A percentile compares a stretch with the other conserved stretches of the same genome.
Conservation (phyloP, 495 filamentous ascomycete species). For the Penicillium robsamsonii region DNA sequence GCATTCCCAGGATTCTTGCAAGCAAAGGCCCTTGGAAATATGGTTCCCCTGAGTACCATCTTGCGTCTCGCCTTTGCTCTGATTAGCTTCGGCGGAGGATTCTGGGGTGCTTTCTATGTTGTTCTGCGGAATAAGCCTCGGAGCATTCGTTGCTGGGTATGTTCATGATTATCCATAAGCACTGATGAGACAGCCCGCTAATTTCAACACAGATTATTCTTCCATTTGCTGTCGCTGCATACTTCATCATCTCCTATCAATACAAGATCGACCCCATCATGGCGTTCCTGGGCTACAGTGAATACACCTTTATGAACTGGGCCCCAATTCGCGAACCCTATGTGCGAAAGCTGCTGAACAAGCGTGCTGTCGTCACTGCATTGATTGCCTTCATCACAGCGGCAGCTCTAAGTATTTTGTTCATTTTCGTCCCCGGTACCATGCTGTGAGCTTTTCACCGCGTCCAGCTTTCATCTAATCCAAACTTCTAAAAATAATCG, state of each 20-base stretch:
- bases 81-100: conserved; percentile 80
- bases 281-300: conserved; percentile 83
- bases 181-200: conserved; percentile 12
- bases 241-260: conserved; percentile 84
- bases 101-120: conserved; percentile 90
- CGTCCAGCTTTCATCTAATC: not conserved
- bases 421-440: conserved; percentile 91
- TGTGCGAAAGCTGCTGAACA: conserved; percentile 75
- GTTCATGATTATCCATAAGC: conserved; percentile 23
- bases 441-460: conserved; percentile 56
- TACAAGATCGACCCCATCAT: conserved; percentile 91
- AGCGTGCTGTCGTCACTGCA: conserved; percentile 75
- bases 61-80: conserved; percentile 82
- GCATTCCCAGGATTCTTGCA: conserved; percentile 95
- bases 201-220: conserved; percentile 68
- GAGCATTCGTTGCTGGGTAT: conserved; percentile 76
- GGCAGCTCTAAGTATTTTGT: conserved; percentile 72
- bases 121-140: conserved; percentile 83
- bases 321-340: conserved; percentile 83
- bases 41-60: conserved; percentile 84
- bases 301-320: conserved; percentile 93
- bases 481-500: conserved; percentile 10
- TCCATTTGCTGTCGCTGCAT: conserved; percentile 89
- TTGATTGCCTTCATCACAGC: conserved; percentile 70
- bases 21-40: conserved; percentile 89